Percentiles rank a stretch among this genome's conserved stretches.
Evolutionary conservation across 164 flowering plant species (phyloP).

Genomic region (Berberis thunbergii): DNA sequence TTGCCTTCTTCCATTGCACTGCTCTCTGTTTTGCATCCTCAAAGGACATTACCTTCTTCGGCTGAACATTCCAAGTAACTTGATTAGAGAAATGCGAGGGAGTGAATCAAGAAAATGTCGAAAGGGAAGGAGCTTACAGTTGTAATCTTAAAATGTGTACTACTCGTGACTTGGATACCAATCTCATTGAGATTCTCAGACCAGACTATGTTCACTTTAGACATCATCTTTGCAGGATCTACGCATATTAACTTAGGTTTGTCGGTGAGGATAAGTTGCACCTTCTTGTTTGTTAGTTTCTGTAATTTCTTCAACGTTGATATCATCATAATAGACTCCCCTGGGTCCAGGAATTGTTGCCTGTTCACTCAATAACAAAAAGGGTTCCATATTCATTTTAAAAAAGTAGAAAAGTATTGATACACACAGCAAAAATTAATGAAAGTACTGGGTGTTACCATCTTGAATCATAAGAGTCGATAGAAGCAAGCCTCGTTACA

Average conservation of each 20-base stretch:
- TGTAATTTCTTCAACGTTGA: constrained; percentile 89
- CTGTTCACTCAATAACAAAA: constrained; percentile 25
- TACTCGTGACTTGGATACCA: constrained; percentile 63
- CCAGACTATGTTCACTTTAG: constrained; percentile 83
- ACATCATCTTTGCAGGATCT: constrained; percentile 72
- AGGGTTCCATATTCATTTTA: not conserved
- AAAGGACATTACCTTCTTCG: constrained; percentile 79
- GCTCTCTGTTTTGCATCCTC: constrained; percentile 96
- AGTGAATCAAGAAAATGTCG: not conserved
- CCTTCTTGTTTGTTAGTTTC: constrained; percentile 88
- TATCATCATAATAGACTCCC: constrained; percentile 92
- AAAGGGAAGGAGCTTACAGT: constrained; percentile 40
- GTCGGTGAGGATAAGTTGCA: constrained; percentile 96
- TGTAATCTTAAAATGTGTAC: constrained; percentile 77
- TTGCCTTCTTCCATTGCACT: constrained; percentile 89
- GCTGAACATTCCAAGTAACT: constrained; percentile 38
- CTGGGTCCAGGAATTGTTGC: constrained; percentile 93
- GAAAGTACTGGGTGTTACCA: constrained; percentile 36
- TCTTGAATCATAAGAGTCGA: constrained; percentile 96
- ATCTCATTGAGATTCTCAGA: constrained; percentile 81
- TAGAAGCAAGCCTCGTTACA: constrained; percentile 84
- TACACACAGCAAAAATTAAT: no score
- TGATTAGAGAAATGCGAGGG: not conserved
- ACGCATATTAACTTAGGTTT: constrained; percentile 88
- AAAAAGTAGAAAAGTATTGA: no score